Evolutionary conservation across 2,329 filamentous ascomycete species (phyloP), one percentile per base, ranked within the genome.

Genomic region (Ophiostoma sp.): DNA sequence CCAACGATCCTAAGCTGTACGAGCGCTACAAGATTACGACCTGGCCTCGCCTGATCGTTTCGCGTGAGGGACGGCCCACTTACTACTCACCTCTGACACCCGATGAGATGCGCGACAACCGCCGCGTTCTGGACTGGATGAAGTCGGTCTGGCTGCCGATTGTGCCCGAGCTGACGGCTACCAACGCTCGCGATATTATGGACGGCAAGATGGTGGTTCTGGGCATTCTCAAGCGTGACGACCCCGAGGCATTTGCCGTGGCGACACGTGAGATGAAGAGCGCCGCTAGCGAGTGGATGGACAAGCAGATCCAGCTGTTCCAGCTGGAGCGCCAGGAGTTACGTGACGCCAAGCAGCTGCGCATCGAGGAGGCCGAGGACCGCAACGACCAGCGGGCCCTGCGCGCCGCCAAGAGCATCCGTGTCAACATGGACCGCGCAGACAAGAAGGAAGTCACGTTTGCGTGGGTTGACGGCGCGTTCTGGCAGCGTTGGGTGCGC

Each of bases 401-500:
- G 69, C 85, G 92, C 49, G 85, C 90, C 60, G 96, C 95, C 47
- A 99, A 99, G 83, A 89, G 87, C 72, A 96, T 96, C 75, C 88
- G 89, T 44, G 93, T 99, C 76, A 91, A 93, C 74, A 96, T 97
- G 87, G 90, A 94, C 74, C 90, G 90, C 76, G 86, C 92, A 66
- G 88, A 93, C 75, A 89, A 89, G 73, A 96, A 94, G 77, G 91
- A 96, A 76, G 93, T 98, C 58, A 87, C 87, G 8, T 99, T 99
- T 78, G 95, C 95, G 12, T 99, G 95, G 95, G 92, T 98, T 12
- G 95, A 99, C 76, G 93, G 93, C 66, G 86, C 92, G 7, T 98
- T 98, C 78, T 99, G 95, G 95, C 93, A 98, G 78, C 87, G 94
- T 71, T 99, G 95, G 95, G 87, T 99, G 72, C 86, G 90, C 73